Percentiles rank a stretch among this genome's conserved stretches.
Conservation (phyloP, 352 stramenopile species). For the Pythium oligandrum region DNA sequence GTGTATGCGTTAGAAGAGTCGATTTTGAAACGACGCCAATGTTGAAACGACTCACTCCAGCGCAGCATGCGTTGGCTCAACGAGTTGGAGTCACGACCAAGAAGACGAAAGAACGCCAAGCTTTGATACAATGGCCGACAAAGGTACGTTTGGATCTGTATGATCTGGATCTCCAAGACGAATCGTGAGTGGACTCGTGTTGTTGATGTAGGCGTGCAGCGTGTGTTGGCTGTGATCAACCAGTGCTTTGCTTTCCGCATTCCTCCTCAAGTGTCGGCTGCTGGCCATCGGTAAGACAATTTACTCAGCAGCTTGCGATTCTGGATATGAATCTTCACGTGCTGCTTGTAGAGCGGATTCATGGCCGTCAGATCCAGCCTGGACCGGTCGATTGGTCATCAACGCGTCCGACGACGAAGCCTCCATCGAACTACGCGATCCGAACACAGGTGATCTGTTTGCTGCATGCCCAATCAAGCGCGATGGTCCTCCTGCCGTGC, state of each 20-base stretch:
- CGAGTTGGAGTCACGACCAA: no score
- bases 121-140: no score
- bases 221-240: slow-evolving; percentile 62
- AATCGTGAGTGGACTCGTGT: no score
- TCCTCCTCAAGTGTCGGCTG: slow-evolving; percentile 49
- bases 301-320: neutral
- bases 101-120: no score
- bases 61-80: no score
- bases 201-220: slow-evolving; percentile 32
- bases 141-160: no score
- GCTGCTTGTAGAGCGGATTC: slow-evolving; percentile 39
- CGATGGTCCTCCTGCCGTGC: slow-evolving; percentile 46
- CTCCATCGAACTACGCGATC: slow-evolving; percentile 58
- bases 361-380: slow-evolving; percentile 54
- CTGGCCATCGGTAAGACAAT: slow-evolving; percentile 39
- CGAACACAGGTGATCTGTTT: slow-evolving; percentile 48
- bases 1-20: no score
- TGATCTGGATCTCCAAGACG: no score
- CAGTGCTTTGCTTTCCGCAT: slow-evolving; percentile 72
- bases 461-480: slow-evolving; percentile 57
- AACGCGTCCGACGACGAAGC: slow-evolving; percentile 52
- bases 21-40: no score
- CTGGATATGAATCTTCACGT: neutral
- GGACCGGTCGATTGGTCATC: slow-evolving; percentile 60
- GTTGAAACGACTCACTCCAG: no score